phyloP scores from a whole-genome alignment of 2,329 filamentous ascomycete species.

The Coccinonectria pachysandricola region DNA sequence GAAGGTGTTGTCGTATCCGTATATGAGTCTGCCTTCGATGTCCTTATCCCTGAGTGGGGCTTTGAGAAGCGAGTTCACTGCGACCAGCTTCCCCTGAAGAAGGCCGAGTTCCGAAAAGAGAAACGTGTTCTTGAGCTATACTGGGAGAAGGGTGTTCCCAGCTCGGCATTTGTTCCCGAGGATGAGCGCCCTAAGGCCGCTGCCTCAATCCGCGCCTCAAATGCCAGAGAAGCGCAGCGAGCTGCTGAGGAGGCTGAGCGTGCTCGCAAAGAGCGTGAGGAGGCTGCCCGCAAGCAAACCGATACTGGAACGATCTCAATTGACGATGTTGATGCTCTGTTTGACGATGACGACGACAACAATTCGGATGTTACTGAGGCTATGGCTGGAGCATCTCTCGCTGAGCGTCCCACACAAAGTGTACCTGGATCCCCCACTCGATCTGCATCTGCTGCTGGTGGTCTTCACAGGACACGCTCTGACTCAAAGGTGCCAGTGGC shows the following conservation, averaged over 20 bases:
- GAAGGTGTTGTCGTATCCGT: constrained; percentile 95
- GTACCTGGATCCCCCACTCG: constrained; percentile 85
- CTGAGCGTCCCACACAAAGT: constrained; percentile 86
- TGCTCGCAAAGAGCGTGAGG: constrained; percentile 75
- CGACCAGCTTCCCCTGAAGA: constrained; percentile 93
- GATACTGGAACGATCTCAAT: constrained; percentile 91
- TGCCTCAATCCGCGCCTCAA: constrained; percentile 60
- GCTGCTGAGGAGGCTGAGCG: constrained; percentile 77
- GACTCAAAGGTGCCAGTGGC: constrained; percentile 79
- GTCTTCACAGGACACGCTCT: constrained; percentile 78
- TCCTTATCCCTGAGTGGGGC: constrained; percentile 94
- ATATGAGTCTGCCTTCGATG: constrained; percentile 97
- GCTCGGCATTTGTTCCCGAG: constrained; percentile 90
- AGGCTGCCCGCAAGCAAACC: constrained; percentile 84
- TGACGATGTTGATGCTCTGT: constrained; percentile 88
- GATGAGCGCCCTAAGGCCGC: constrained; percentile 87
- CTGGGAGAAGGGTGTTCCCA: constrained; percentile 99
- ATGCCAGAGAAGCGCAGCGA: constrained; percentile 64
- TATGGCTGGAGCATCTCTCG: constrained; percentile 81
- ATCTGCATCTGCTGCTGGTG: constrained; percentile 55
- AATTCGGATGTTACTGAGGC: constrained; percentile 82
- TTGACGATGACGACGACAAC: constrained; percentile 86
- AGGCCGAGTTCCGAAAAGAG: constrained; percentile 98
- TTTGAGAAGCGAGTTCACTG: constrained; percentile 99
- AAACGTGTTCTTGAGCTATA: constrained; percentile 90